Evolutionary conservation across 495 filamentous ascomycete genomes (phyloP), one percentile per base, ranked within the genome.

Genomic region (Delitschia confertaspora): DNA sequence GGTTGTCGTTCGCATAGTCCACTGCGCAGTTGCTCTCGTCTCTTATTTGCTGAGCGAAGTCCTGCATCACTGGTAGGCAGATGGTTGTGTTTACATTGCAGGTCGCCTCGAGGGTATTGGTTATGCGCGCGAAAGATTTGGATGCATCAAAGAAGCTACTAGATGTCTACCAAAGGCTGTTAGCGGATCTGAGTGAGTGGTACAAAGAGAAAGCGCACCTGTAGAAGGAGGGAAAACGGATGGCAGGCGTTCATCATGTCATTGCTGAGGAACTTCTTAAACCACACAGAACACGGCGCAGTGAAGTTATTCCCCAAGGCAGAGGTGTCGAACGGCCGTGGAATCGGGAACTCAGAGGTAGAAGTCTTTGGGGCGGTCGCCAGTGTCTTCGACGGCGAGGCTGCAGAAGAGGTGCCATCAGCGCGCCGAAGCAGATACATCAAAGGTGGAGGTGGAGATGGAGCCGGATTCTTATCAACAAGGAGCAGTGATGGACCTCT

Each of bases 101-200:
- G 22, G 83, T 73, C 14, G 72, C 72, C 55, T 88, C 76, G 37
- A 94, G 72, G 34, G 79, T 71, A 42, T 73, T 73, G 1, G 83
- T 82, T 41, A 88, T 79, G 47, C 70, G 60, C 32, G 78, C 60
- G 27, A 78, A 62, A 9, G 78, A 85, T 55, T 66, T 74, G 40
- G 80, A 67, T 33, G 74, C 75, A 46, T 82, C 67, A 67, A 93
- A 95, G 69, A 93, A 91, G 18, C 76, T 78, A 56, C 70, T 73
- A 45, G 78, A 83, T 48, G 80, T 75, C 64, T 79, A 47, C 14
- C 4, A 8, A 22, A 14, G n/a, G 7, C n/a, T 24, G 4, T 17
- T 4, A 8, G n/a, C 16, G 1, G 36, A 14, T 14, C 17, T 3
- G 9, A 42, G 14, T n/a, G n/a, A n/a, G n/a, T n/a, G n/a, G n/a